Evolutionary conservation across 768 basidiomycete genomes (phyloP), one percentile per base, ranked within the genome.

Genomic region (Peribolospora baueri): DNA sequence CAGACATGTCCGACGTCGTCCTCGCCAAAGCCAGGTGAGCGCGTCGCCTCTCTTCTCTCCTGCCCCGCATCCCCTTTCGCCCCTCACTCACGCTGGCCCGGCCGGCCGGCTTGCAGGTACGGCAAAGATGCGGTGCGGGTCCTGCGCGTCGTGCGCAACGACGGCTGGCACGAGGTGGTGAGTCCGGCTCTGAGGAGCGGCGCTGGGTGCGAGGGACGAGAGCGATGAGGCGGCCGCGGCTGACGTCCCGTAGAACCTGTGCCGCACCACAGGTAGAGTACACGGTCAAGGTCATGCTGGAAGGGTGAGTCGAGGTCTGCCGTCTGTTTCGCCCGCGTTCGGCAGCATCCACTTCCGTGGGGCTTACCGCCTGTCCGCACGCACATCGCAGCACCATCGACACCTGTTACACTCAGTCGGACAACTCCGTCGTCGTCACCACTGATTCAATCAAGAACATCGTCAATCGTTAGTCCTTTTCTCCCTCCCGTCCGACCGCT

Each of bases 61-160:
- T 25, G 25, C 25, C 25, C 25, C 25, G 25, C 25, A 25, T 25
- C 25, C 25, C 25, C 25, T 25, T 25, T 25, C 25, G 25, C 25
- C 25, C 25, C 25, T 25, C 25, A 25, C 25, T 25, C 25, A 25
- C 25, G 25, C 25, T 25, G 25, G 25, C 25, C 25, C 25, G 25
- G 25, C 25, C 25, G 25, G 25, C 25, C 25, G 25, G 25, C 25
- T 25, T 25, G 25, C 25, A 25, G 25, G 25, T 25, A 88, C 62
- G 88, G 88, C 8, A 95, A 95, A 70, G 81, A 85, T 68, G 79
- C 81, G 59, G 76, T 97, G 11, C 76, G 86, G 36, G 81, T 97
- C 47, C 75, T 85, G 59, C 77, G 90, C 40, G 74, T 91, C 54
- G 84, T 90, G 25, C 74, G 86, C 9, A 55, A 54, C 38, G 48